These are phyloP conservation scores for Trichoderma erinaceum DNA, from an alignment of 495 filamentous ascomycete species.

Conservation along the genomic window DNA sequence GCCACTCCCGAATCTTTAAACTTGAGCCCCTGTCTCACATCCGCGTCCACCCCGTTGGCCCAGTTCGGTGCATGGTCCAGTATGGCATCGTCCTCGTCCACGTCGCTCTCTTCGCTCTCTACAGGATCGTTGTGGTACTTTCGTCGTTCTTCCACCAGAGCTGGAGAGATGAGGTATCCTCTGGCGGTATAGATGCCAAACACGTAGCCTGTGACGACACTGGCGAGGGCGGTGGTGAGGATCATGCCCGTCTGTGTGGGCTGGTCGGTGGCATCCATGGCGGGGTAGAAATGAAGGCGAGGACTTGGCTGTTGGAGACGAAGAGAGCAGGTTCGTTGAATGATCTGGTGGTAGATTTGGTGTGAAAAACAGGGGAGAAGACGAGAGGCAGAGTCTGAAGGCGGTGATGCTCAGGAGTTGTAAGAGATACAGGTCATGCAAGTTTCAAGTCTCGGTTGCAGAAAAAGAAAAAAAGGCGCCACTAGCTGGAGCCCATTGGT, in stretches of 20 bases:
- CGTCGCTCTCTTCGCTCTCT: slow-evolving; percentile 48
- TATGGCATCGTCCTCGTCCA: slow-evolving; percentile 45
- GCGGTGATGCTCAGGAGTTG: slow-evolving; percentile 2
- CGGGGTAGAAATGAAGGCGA: not conserved
- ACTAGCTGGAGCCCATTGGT: not conserved
- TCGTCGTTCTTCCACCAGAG: slow-evolving; percentile 30
- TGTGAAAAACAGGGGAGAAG: not conserved
- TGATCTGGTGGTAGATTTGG: not conserved
- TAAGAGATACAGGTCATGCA: not conserved
- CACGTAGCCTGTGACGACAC: slow-evolving; percentile 58
- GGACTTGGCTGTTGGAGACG: not conserved
- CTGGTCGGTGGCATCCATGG: slow-evolving; percentile 13
- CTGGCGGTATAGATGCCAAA: slow-evolving; percentile 46
- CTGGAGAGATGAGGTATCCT: slow-evolving; percentile 45
- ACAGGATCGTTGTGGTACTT: slow-evolving; percentile 31
- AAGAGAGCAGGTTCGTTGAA: not conserved
- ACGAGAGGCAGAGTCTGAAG: not conserved
- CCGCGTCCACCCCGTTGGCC: slow-evolving; percentile 45
- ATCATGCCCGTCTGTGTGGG: slow-evolving; percentile 31
- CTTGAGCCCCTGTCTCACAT: slow-evolving; percentile 42
- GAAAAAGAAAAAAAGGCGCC: not conserved
- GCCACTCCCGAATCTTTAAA: not conserved
- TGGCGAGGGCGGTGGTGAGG: slow-evolving; percentile 56
- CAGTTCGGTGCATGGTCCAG: slow-evolving; percentile 58
- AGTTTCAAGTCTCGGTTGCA: not conserved